Conservation (phyloP, 768 basidiomycete genomes). For the Mycena latifolia region DNA sequence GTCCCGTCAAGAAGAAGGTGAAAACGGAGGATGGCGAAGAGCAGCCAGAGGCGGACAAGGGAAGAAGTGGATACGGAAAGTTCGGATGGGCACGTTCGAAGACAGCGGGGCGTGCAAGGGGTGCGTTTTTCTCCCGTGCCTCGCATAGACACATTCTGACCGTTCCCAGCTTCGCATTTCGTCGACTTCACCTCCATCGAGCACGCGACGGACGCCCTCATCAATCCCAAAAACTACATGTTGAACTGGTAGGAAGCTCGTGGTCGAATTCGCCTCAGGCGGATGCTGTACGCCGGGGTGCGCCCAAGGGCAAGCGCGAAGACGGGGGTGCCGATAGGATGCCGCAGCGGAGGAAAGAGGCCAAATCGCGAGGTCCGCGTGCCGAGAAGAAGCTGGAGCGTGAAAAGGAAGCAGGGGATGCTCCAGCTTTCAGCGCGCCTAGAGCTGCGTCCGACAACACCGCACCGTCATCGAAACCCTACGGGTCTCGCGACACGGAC, state of each 20-base stretch:
- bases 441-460: constrained; percentile 6
- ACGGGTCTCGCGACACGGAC: constrained; percentile 3
- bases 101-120: constrained; percentile 97
- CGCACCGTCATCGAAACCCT: neutral
- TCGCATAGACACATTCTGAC: constrained; percentile 9
- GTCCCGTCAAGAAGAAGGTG: constrained; percentile 46
- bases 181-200: constrained; percentile 88
- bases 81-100: constrained; percentile 96
- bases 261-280: constrained; percentile 91
- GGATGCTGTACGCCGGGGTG: constrained; percentile 90
- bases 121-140: constrained; percentile 57
- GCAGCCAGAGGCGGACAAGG: constrained; percentile 46
- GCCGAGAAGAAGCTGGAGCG: constrained; percentile 29
- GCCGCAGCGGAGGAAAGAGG: constrained; percentile 32
- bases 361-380: constrained; percentile 25
- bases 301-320: constrained; percentile 50
- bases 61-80: constrained; percentile 76
- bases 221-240: constrained; percentile 87
- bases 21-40: constrained; percentile 48
- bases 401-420: constrained; percentile 12
- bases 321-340: constrained; percentile 32
- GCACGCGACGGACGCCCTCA: constrained; percentile 84
- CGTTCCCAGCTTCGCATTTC: constrained; percentile 85
- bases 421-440: constrained; percentile 17
- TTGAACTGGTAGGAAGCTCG: constrained; percentile 87